Percentiles rank a stretch among this genome's conserved stretches.
Conservation (phyloP, 768 basidiomycete species). For the Asterophora parasitica region DNA sequence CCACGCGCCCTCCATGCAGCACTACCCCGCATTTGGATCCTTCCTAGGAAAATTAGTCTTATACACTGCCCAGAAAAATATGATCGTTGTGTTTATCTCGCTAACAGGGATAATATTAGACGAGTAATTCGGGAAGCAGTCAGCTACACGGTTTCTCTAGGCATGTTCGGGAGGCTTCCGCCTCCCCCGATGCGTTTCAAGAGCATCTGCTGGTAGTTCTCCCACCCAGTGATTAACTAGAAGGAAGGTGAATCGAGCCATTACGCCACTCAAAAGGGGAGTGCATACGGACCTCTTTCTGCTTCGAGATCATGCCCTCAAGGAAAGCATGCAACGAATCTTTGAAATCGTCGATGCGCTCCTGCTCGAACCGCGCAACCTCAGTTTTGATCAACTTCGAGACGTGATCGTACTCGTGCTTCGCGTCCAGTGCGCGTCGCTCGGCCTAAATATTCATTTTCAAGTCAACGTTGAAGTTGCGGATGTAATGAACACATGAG, state of each 20-base stretch:
- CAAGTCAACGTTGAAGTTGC: not conserved
- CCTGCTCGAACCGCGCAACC: slow-evolving; percentile 86
- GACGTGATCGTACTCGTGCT: slow-evolving; percentile 84
- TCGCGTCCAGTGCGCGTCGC: slow-evolving; percentile 74
- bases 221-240: slow-evolving; percentile 76
- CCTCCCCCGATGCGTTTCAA: slow-evolving; percentile 31
- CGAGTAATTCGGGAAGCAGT: too few relatives aligned
- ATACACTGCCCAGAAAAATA: too few relatives aligned
- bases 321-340: slow-evolving; percentile 75
- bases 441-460: slow-evolving; percentile 56
- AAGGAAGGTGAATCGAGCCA: not conserved
- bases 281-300: slow-evolving; percentile 60
- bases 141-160: slow-evolving; percentile 6
- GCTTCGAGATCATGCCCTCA: slow-evolving; percentile 80
- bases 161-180: slow-evolving; percentile 12
- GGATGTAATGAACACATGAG: slow-evolving; percentile 2
- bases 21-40: too few relatives aligned
- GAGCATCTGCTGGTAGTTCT: slow-evolving; percentile 71
- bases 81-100: too few relatives aligned
- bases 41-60: too few relatives aligned
- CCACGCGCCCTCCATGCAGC: too few relatives aligned
- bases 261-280: not conserved
- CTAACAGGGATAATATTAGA: too few relatives aligned
- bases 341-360: slow-evolving; percentile 93
- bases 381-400: slow-evolving; percentile 88